A percentile compares a stretch with the other conserved stretches of the same genome.
Evolutionary conservation across 2,329 filamentous ascomycete species (phyloP).

Genomic region (Aspergillus fumigatiaffinis): DNA sequence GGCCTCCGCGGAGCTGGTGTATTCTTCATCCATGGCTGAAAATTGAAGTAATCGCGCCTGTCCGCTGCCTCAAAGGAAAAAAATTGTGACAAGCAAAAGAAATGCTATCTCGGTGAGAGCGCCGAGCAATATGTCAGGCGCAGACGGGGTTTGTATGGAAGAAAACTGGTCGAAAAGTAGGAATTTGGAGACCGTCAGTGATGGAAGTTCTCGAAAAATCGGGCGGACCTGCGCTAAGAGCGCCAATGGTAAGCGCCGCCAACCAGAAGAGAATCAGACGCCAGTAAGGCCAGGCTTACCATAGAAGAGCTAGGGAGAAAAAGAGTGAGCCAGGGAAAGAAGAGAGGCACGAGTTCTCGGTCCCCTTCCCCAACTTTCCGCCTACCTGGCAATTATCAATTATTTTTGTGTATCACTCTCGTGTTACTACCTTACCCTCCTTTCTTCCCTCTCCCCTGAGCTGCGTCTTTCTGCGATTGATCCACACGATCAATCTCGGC

Average conservation of each 20-base stretch:
- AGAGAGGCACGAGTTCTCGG: background rate
- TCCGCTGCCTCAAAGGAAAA: slow-evolving; percentile 5
- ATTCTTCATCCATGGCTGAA: slow-evolving; percentile 38
- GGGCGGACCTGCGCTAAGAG: slow-evolving; percentile 24
- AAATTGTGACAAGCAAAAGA: background rate
- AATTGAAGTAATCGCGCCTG: slow-evolving; percentile 4
- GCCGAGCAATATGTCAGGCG: background rate
- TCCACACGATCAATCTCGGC: background rate
- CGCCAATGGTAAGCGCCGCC: slow-evolving; percentile 23
- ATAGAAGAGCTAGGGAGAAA: background rate
- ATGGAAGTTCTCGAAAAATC: slow-evolving; percentile 28
- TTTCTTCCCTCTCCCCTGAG: background rate
- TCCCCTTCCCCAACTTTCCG: background rate
- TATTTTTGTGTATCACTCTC: background rate
- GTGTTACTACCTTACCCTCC: background rate
- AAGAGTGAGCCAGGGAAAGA: background rate
- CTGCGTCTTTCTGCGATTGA: background rate
- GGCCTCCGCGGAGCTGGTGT: slow-evolving; percentile 34
- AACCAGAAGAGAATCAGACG: slow-evolving; percentile 5
- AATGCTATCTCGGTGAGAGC: background rate
- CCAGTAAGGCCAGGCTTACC: slow-evolving; percentile 17
- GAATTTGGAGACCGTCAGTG: slow-evolving; percentile 5
- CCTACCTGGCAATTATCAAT: background rate
- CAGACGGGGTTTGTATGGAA: slow-evolving; percentile 1
- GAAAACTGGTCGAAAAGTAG: slow-evolving; percentile 21